phyloP scores from a whole-genome alignment of 768 basidiomycete species.

The Boletellus ananiceps region DNA sequence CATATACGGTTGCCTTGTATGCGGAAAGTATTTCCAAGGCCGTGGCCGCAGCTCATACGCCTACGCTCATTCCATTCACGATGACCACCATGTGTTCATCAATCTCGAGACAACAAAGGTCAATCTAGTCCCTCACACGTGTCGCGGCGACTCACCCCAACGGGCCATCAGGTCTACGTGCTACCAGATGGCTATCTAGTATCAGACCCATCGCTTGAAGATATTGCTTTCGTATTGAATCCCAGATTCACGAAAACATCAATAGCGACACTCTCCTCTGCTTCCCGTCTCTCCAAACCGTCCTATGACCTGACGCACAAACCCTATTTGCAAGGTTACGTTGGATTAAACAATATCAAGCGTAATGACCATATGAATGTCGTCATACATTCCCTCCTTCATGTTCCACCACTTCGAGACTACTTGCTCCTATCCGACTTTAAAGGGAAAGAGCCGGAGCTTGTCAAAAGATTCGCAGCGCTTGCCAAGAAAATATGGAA shows the following conservation, averaged over 20 bases:
- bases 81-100: conserved; percentile 98
- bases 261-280: conserved; percentile 51
- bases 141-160: conserved; percentile 14
- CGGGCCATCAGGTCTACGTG: conserved; percentile 75
- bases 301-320: conserved; percentile 82
- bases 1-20: conserved; percentile 94
- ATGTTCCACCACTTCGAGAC: conserved; percentile 86
- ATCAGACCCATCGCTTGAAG: conserved; percentile 93
- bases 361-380: conserved; percentile 97
- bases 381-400: conserved; percentile 88
- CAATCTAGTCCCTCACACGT: conserved; percentile 15
- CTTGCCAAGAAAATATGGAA: conserved; percentile 97
- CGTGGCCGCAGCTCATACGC: conserved; percentile 91
- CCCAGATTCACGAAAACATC: conserved; percentile 75
- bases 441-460: conserved; percentile 74
- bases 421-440: conserved; percentile 76
- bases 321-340: conserved; percentile 87
- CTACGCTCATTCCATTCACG: conserved; percentile 94
- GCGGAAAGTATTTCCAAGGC: conserved; percentile 98
- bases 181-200: conserved; percentile 96
- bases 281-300: conserved; percentile 58
- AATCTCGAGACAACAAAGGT: conserved; percentile 91
- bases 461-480: conserved; percentile 80
- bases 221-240: conserved; percentile 85
- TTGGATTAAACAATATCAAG: conserved; percentile 98